These are phyloP conservation scores for Cyclocybe cylindracea DNA, from an alignment of 768 basidiomycete genomes.

Conservation along the genomic window DNA sequence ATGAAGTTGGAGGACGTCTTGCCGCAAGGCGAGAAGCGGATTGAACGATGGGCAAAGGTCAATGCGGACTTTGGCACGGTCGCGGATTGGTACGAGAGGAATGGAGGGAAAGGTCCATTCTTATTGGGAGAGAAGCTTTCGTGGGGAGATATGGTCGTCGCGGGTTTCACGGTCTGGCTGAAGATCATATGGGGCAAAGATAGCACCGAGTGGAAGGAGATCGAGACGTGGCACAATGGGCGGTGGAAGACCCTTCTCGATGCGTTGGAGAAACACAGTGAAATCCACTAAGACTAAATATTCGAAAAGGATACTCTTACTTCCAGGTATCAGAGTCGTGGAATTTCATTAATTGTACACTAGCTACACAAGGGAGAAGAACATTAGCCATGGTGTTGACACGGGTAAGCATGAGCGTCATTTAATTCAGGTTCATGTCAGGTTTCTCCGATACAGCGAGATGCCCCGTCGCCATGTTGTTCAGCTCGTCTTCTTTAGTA, in stretches of 20 bases:
- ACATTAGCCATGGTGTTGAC: too few relatives aligned
- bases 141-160: slow-evolving; percentile 41
- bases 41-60: slow-evolving; percentile 32
- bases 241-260: slow-evolving; percentile 13
- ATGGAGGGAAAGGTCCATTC: slow-evolving; percentile 23
- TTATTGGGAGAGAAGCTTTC: slow-evolving; percentile 35
- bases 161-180: slow-evolving; percentile 15
- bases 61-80: slow-evolving; percentile 25
- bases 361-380: too few relatives aligned
- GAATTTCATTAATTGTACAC: too few relatives aligned
- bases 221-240: slow-evolving; percentile 15
- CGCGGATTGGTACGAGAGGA: slow-evolving; percentile 23
- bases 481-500: slow-evolving; percentile 61
- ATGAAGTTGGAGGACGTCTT: slow-evolving; percentile 31
- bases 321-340: too few relatives aligned
- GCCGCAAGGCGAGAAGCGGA: slow-evolving; percentile 26
- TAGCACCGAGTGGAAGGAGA: slow-evolving; percentile 14
- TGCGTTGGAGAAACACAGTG: slow-evolving; percentile 6
- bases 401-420: too few relatives aligned
- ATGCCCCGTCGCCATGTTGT: slow-evolving; percentile 40
- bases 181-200: slow-evolving; percentile 9
- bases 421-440: background rate
- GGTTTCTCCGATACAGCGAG: slow-evolving; percentile 1
- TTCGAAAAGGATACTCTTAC: too few relatives aligned
- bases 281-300: background rate